Base-by-base conservation (phyloP, 1,284 basidiomycete species). In the Schizophyllum commune region DNA sequence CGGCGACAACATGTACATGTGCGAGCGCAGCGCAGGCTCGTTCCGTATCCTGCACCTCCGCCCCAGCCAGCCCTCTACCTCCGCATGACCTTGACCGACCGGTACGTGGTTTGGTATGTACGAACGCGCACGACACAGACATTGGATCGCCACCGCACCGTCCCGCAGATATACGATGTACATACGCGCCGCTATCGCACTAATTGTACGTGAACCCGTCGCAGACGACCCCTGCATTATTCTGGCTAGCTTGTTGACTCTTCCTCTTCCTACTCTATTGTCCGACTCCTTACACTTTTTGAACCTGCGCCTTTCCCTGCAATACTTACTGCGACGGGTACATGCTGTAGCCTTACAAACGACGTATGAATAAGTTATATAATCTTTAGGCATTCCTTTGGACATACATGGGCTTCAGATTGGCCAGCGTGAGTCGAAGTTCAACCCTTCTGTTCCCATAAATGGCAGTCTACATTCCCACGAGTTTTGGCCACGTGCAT, bases 11-110 rank as follows among this genome's bases (percentile, higher is more conserved):
- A 82, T 92, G 61, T 92, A 91, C 69, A 76, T 92, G 59, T 92
- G 91, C 68, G 91, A 92, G 76, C 81, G 87, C 68, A 87, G 84
- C 68, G 75, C 80, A 60, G 82, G 79, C 59, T 84, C 85, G 47
- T 92, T 92, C 74, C 82, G 91, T 69, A 84, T 92, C 68, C 74
- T 92, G 64, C 80, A 81, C 67, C 78, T 92, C 52, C 77, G 81
- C 67, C 83, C 84, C 47, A 74, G 71, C 61, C 27, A 27, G 27
- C 60, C 67, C 34, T 70, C 62, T 17, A 8, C 39, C 9, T 11
- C 39, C 17, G 39, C 39, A 47, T 47, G 39, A 47, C 39, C 9
- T 2, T 47, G 9, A 17, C 13, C 17, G 39, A 47, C 39, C 9
- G 13, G 9, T 47, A 17, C 13, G 39, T 47, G 9, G 39, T 8